A percentile compares a stretch with the other conserved stretches of the same genome.
phyloP scores from a whole-genome alignment of 2,329 filamentous ascomycete species.

The Byssochlamys sp. region DNA sequence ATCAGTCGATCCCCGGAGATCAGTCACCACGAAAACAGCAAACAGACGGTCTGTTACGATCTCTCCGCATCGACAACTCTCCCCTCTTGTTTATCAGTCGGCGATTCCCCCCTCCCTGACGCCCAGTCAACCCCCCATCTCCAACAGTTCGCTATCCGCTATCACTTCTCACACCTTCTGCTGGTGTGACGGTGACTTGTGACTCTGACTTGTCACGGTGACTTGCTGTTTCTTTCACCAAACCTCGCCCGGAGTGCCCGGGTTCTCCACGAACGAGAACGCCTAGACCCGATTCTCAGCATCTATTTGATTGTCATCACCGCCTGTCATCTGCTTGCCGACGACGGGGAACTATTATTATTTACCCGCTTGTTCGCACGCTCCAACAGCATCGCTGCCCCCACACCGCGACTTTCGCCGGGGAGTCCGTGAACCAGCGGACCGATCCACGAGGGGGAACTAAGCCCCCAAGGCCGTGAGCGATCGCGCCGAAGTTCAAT shows the following conservation, averaged over 20 bases:
- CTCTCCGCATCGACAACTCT: background rate
- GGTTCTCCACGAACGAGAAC: background rate
- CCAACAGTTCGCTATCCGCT: background rate
- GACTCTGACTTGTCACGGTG: background rate
- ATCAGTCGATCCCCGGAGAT: background rate
- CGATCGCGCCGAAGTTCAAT: background rate
- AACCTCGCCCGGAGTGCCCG: background rate
- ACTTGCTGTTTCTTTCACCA: background rate
- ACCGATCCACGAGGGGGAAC: background rate
- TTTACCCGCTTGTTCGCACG: background rate
- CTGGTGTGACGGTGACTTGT: background rate
- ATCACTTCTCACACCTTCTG: background rate
- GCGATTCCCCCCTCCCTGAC: background rate
- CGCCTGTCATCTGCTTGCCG: background rate
- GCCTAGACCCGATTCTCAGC: background rate
- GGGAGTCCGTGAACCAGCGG: background rate
- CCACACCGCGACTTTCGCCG: background rate
- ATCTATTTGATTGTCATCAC: background rate
- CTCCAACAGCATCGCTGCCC: background rate
- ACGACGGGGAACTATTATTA: background rate
- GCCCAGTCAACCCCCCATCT: background rate
- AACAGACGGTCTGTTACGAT: background rate
- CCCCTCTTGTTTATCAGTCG: background rate
- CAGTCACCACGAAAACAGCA: background rate
- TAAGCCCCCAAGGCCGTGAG: background rate